Conservation (phyloP, 2,329 filamentous ascomycete genomes). For the Colletotrichum acutatum region DNA sequence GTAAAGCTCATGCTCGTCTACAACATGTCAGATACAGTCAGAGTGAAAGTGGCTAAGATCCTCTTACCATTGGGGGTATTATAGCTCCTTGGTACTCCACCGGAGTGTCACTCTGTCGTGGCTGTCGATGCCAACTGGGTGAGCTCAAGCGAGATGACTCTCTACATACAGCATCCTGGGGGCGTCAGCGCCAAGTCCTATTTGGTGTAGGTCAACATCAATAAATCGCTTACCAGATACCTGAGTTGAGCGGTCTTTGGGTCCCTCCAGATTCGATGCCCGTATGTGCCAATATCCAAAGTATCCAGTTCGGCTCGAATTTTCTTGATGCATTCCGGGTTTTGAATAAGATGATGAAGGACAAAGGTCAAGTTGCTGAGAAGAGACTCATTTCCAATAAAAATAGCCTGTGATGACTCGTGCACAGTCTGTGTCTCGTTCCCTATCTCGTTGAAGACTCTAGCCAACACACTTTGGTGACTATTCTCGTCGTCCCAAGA, state of each 20-base stretch:
- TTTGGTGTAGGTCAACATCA: background rate
- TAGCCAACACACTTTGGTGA: slow-evolving; percentile 14
- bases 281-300: slow-evolving; percentile 22
- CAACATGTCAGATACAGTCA: background rate
- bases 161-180: slow-evolving; percentile 35
- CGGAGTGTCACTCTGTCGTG: slow-evolving; percentile 17
- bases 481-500: slow-evolving; percentile 19
- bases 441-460: slow-evolving; percentile 25
- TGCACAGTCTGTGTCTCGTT: slow-evolving; percentile 23
- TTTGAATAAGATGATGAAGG: slow-evolving; percentile 26
- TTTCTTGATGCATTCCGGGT: slow-evolving; percentile 23
- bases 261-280: slow-evolving; percentile 32
- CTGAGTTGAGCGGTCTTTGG: slow-evolving; percentile 14
- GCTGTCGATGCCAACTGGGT: slow-evolving; percentile 37
- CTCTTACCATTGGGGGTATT: slow-evolving; percentile 28
- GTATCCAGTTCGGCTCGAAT: slow-evolving; percentile 33
- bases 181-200: background rate
- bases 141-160: slow-evolving; percentile 36
- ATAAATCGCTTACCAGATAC: slow-evolving; percentile 27
- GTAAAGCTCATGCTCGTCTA: slow-evolving; percentile 36
- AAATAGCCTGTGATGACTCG: slow-evolving; percentile 35
- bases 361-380: slow-evolving; percentile 36
- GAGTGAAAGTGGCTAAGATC: no score
- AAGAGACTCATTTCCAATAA: slow-evolving; percentile 38
- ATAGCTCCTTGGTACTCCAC: slow-evolving; percentile 6